These are phyloP conservation scores for Davidsoniella eucalypti DNA, from an alignment of 2,329 filamentous ascomycete species.

Conservation along the genomic window DNA sequence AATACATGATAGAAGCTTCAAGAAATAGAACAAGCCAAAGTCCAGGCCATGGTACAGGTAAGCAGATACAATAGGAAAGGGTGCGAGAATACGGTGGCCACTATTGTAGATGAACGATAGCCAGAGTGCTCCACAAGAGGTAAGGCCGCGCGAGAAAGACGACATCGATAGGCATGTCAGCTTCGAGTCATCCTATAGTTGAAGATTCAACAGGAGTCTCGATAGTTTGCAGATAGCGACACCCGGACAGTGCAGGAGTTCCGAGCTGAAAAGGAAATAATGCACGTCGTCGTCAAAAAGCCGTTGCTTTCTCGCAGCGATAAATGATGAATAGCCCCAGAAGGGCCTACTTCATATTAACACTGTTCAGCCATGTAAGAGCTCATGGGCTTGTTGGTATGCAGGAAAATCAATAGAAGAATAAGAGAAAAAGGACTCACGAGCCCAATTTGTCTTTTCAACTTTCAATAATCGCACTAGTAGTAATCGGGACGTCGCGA, in stretches of 20 bases:
- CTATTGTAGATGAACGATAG: background rate
- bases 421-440: background rate
- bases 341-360: conserved; percentile 11
- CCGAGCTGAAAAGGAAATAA: background rate
- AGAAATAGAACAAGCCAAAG: background rate
- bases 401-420: background rate
- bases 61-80: conserved; percentile 10
- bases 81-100: background rate
- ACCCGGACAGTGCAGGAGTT: background rate
- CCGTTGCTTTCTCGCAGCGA: background rate
- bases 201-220: background rate
- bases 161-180: background rate
- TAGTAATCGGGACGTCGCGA: background rate
- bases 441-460: too few species aligned
- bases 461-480: too few species aligned
- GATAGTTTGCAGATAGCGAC: background rate
- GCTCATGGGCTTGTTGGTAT: background rate
- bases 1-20: conserved; percentile 5
- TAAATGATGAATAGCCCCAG: conserved; percentile 9
- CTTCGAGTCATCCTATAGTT: background rate
- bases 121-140: background rate
- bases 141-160: background rate
- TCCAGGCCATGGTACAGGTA: conserved; percentile 10
- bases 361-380: background rate
- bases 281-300: background rate